Conservation (phyloP, 2,329 filamentous ascomycete genomes). For the Fusarium torulosum region DNA sequence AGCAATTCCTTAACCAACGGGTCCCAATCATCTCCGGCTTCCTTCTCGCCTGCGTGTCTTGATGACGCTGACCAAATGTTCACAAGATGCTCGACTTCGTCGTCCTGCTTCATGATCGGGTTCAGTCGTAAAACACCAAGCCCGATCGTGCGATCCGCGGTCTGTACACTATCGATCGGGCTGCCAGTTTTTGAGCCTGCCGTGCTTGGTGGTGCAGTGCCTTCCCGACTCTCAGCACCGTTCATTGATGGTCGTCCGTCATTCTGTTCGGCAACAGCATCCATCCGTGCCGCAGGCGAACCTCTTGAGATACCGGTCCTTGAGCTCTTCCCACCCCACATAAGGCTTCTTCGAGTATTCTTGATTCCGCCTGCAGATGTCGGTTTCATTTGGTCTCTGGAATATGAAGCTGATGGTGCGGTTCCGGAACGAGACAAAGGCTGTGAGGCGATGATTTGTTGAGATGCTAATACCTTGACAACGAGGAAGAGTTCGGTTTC, state of each 20-base stretch:
- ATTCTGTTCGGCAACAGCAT: conserved; percentile 67
- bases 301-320: conserved; percentile 68
- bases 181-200: conserved; percentile 61
- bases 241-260: conserved; percentile 56
- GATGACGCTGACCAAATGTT: conserved; percentile 79
- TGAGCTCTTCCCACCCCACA: conserved; percentile 75
- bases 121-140: conserved; percentile 84
- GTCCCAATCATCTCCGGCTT: conserved; percentile 76
- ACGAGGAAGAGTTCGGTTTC: conserved; percentile 85
- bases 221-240: conserved; percentile 60
- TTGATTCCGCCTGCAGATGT: conserved; percentile 64
- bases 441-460: conserved; percentile 61
- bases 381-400: conserved; percentile 62
- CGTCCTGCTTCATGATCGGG: conserved; percentile 75
- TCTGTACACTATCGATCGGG: conserved; percentile 45
- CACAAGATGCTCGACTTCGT: conserved; percentile 80
- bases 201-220: conserved; percentile 64
- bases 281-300: conserved; percentile 63
- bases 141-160: conserved; percentile 72
- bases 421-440: conserved; percentile 66
- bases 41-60: conserved; percentile 66
- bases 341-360: conserved; percentile 71
- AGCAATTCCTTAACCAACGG: conserved; percentile 79
- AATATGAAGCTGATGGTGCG: conserved; percentile 56
- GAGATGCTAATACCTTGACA: conserved; percentile 77